Percentiles rank a stretch among this genome's conserved stretches.
phyloP scores from a whole-genome alignment of 2,329 filamentous ascomycete genomes.

The Grosmannia clavigera region DNA sequence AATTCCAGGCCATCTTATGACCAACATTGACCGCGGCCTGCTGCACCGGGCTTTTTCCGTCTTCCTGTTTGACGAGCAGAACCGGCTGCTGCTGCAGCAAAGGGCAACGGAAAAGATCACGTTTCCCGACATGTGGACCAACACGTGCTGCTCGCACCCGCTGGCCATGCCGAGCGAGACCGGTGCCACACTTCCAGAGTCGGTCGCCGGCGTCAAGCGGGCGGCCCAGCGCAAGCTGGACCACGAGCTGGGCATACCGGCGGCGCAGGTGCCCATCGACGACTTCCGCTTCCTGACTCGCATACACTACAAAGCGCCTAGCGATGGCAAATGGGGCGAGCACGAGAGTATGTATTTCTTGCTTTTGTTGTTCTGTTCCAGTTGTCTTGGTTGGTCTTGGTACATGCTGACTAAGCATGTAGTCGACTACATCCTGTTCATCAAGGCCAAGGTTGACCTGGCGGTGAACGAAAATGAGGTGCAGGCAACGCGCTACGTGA shows the following conservation, averaged over 20 bases:
- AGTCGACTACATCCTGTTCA: conserved; percentile 99
- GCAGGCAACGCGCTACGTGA: conserved; percentile 72
- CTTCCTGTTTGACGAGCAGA: conserved; percentile 92
- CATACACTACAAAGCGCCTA: conserved; percentile 97
- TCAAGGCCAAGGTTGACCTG: conserved; percentile 83
- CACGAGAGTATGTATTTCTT: conserved; percentile 61
- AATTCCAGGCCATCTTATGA: conserved; percentile 83
- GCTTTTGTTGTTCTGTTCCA: background rate
- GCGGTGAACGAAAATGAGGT: conserved; percentile 80
- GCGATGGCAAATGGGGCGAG: conserved; percentile 96
- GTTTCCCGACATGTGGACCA: conserved; percentile 99
- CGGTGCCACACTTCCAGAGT: conserved; percentile 66
- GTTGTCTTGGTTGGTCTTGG: background rate
- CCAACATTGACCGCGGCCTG: conserved; percentile 92
- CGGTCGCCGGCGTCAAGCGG: conserved; percentile 75
- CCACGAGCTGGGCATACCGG: conserved; percentile 87
- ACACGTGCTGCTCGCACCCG: conserved; percentile 98
- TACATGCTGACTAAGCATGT: background rate
- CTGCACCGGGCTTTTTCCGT: conserved; percentile 96
- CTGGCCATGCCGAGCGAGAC: conserved; percentile 86
- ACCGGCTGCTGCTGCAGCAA: conserved; percentile 88
- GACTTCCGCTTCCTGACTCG: conserved; percentile 88
- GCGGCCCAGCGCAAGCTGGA: conserved; percentile 88
- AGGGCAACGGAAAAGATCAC: conserved; percentile 95
- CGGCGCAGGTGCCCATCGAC: conserved; percentile 77